These are phyloP conservation scores for Cladophialophora exuberans DNA, from an alignment of 2,329 filamentous ascomycete genomes.

Conservation along the genomic window DNA sequence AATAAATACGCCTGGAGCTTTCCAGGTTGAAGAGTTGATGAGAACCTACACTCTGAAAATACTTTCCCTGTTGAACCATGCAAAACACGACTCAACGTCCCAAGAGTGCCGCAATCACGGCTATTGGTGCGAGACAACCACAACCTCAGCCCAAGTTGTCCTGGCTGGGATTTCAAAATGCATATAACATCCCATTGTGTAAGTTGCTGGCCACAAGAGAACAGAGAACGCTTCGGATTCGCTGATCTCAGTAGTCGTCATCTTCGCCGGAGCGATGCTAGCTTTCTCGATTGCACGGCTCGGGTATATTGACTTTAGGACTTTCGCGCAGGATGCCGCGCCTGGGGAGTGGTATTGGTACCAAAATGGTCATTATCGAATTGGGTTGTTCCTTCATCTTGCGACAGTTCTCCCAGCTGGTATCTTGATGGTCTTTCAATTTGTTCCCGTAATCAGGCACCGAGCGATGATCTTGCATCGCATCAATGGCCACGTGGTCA, in stretches of 20 bases:
- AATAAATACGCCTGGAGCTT: no score
- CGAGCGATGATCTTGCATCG: slow-evolving; percentile 59
- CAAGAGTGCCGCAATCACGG: no score
- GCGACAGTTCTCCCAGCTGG: slow-evolving; percentile 40
- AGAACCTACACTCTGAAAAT: no score
- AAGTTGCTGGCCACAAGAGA: background rate
- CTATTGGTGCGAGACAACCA: no score
- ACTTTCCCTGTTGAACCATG: no score
- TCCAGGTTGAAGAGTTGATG: no score
- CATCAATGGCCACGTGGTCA: slow-evolving; percentile 60
- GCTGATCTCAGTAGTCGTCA: slow-evolving; percentile 35
- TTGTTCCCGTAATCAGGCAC: slow-evolving; percentile 47
- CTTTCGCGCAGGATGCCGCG: slow-evolving; percentile 4
- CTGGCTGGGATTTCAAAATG: slow-evolving; percentile 14
- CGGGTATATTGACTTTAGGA: slow-evolving; percentile 53
- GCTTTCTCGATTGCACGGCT: slow-evolving; percentile 56
- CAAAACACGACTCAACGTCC: no score
- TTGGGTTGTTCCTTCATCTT: slow-evolving; percentile 48
- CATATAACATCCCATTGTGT: slow-evolving; percentile 17
- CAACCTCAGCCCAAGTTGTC: no score
- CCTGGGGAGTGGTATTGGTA: slow-evolving; percentile 24
- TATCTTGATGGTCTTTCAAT: slow-evolving; percentile 44
- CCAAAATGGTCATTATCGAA: slow-evolving; percentile 3
- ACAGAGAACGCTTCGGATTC: background rate
- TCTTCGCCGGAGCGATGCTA: slow-evolving; percentile 52